These are phyloP conservation scores for Yamadazyma phyllophila DNA, from an alignment of 805 yeast species.

Conservation along the genomic window DNA sequence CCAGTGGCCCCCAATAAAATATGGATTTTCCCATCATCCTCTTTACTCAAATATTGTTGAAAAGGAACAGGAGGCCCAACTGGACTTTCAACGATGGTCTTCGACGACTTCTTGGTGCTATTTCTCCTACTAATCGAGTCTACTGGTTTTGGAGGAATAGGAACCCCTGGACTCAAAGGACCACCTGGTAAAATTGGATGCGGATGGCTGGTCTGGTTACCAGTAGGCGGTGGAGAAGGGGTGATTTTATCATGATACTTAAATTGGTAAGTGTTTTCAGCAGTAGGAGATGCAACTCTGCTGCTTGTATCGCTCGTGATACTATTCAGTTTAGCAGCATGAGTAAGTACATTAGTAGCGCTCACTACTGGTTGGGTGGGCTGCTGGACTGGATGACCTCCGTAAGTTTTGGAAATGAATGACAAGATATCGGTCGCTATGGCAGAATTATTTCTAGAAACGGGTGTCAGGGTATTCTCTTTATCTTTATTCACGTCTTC, in stretches of 20 bases:
- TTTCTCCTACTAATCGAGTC: constrained; percentile 18
- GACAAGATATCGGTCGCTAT: constrained; percentile 12
- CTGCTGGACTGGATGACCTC: constrained; percentile 4
- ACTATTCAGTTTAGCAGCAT: background rate
- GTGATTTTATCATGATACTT: constrained; percentile 5
- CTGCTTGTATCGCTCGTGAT: constrained; percentile 8
- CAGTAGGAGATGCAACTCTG: constrained; percentile 12
- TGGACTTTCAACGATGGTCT: constrained; percentile 56
- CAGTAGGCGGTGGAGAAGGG: constrained; percentile 21
- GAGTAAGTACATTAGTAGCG: constrained; percentile 2
- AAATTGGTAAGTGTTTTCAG: constrained; percentile 5
- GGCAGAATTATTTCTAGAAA: constrained; percentile 11
- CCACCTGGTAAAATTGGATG: constrained; percentile 1
- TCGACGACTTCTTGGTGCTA: constrained; percentile 34
- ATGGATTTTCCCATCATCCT: constrained; percentile 85
- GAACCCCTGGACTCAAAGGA: constrained; percentile 3
- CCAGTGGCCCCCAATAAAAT: constrained; percentile 92
- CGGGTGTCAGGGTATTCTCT: constrained; percentile 3
- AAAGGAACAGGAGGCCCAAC: constrained; percentile 71
- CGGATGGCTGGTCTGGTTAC: constrained; percentile 6
- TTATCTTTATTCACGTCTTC: background rate
- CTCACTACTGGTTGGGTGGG: constrained; percentile 8
- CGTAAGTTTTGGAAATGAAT: constrained; percentile 11
- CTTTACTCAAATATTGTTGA: constrained; percentile 63
- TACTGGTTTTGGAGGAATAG: background rate